Base-by-base conservation (phyloP, 371 early-diverging fungal genomes). In the Apophysomyces sp. region DNA sequence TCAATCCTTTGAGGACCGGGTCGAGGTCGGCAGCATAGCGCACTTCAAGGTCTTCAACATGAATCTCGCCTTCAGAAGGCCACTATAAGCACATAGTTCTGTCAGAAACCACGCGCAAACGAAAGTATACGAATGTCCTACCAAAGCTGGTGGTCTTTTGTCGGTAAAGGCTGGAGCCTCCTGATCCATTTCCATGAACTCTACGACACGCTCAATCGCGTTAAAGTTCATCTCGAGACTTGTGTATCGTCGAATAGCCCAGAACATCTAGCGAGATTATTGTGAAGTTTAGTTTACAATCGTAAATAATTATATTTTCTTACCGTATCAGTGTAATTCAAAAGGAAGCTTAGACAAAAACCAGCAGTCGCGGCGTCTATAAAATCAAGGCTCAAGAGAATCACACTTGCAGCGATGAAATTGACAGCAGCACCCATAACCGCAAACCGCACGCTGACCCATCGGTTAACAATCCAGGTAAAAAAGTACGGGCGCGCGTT, bases 181-280 rank as follows among this genome's bases (percentile, higher is more conserved):
- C 71, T 91, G 88, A 41, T 89, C 87, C 69, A 93, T 86, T 24
- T 71, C 71, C 64, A 85, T 78, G 63, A 93, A 97, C 65, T 95
- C 91, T 8, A 85, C 83, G 0, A 94, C 81, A 40, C 97, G 87
- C 69, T 97, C 96, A 8, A 97, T 90, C 9, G 88, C 82, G 74
- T 90, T 93, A 69, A 94, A 85, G 55, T 84, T 82, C 89, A 92
- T 89, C 73, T 94, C 95, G 58, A 94, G 74, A 49, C 84, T 80
- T 7, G 92, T 91, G 63, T 88, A 89, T 41, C 83, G 71, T 37
- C 88, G 79, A 32, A 93, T 86, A 21, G 78, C 70, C 89, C 9
- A 41, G 41, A 62, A 24, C 12, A 27, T 11, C 40, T 32, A 44
- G 34, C 52, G 24, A 58, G 18, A 41, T 2, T 6, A 18, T 6